Percentiles rank a stretch among this genome's conserved stretches.
phyloP scores from a whole-genome alignment of 2,329 filamentous ascomycete species.

The Raffaelea arxii region DNA sequence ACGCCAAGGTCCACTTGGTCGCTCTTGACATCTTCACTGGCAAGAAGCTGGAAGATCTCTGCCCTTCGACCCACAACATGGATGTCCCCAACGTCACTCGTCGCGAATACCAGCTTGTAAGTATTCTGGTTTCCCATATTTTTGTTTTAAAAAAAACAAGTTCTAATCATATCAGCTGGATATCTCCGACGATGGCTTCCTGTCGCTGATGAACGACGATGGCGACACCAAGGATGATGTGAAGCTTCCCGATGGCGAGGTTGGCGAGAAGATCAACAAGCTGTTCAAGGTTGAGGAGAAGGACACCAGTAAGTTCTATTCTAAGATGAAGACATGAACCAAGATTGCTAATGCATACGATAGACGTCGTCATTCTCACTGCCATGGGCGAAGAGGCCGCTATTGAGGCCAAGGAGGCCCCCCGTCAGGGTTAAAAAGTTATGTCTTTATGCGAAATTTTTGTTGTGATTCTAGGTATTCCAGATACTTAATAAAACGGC shows the following conservation, averaged over 20 bases:
- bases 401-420: slow-evolving; percentile 91
- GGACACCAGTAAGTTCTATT: slow-evolving; percentile 67
- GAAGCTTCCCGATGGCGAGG: slow-evolving; percentile 79
- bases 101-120: slow-evolving; percentile 88
- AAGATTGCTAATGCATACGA: slow-evolving; percentile 4
- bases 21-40: slow-evolving; percentile 98
- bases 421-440: slow-evolving; percentile 29
- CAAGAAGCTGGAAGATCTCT: slow-evolving; percentile 99
- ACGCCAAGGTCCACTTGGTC: slow-evolving; percentile 99
- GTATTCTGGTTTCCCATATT: slow-evolving; percentile 25
- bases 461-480: too few species aligned
- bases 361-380: slow-evolving; percentile 85
- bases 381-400: slow-evolving; percentile 93
- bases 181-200: slow-evolving; percentile 87
- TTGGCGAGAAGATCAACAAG: slow-evolving; percentile 77
- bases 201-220: slow-evolving; percentile 83
- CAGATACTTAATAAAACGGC: too few species aligned
- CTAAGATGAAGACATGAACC: too few species aligned
- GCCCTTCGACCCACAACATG: slow-evolving; percentile 96
- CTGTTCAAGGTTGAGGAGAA: slow-evolving; percentile 76
- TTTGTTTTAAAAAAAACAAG: background rate
- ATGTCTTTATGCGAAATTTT: too few species aligned
- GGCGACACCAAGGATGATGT: slow-evolving; percentile 92
- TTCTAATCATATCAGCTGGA: slow-evolving; percentile 54
- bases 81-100: slow-evolving; percentile 91